These are phyloP conservation scores for Perkinsus marinus DNA, from an alignment of 169 alveolate species.

Conservation along the genomic window DNA sequence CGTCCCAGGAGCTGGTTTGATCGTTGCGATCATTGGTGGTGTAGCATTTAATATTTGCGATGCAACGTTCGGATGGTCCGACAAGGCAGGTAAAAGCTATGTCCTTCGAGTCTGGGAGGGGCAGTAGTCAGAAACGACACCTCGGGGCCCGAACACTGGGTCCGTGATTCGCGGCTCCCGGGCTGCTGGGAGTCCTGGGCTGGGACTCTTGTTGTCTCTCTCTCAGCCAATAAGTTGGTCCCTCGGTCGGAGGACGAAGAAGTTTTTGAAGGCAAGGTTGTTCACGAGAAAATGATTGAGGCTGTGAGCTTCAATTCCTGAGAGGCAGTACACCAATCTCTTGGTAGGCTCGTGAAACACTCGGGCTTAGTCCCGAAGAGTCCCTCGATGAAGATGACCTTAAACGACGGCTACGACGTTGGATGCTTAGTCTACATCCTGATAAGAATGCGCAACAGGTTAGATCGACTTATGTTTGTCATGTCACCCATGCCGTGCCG, in stretches of 20 bases:
- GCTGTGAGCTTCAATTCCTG: background rate
- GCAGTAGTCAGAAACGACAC: too few relatives aligned
- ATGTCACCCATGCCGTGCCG: too few relatives aligned
- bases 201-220: too few relatives aligned
- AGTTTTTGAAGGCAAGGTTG: background rate
- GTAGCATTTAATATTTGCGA: background rate
- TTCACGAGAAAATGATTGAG: background rate
- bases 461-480: background rate
- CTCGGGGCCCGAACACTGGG: too few relatives aligned
- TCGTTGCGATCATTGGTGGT: background rate
- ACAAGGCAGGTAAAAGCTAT: background rate
- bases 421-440: background rate
- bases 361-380: background rate
- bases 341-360: background rate
- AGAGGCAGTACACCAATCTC: background rate
- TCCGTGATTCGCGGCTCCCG: too few relatives aligned
- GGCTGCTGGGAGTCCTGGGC: too few relatives aligned
- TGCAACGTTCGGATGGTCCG: background rate
- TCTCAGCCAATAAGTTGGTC: background rate
- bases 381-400: background rate
- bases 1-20: background rate
- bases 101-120: too few relatives aligned
- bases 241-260: background rate
- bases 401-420: background rate
- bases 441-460: background rate